Percentiles rank a stretch among this genome's conserved stretches.
These are phyloP conservation scores for Akanthomyces lecanii DNA, from an alignment of 2,329 filamentous ascomycete species.

Conservation along the genomic window DNA sequence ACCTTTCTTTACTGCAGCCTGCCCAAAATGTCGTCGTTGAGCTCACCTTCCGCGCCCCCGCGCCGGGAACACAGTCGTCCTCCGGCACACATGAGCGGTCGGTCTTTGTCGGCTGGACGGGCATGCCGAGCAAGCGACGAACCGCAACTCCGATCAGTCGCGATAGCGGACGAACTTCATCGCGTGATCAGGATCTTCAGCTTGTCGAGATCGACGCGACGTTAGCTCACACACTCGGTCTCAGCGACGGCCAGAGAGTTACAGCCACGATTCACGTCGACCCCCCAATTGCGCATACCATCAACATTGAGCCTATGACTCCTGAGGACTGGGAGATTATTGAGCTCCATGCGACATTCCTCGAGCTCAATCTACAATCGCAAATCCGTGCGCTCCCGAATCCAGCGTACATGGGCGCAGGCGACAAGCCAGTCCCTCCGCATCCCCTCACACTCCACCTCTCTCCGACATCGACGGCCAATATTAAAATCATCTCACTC, in stretches of 20 bases:
- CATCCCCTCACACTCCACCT: conserved; percentile 90
- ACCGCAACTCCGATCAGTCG: conserved; percentile 67
- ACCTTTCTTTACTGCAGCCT: conserved; percentile 50
- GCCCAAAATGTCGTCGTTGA: conserved; percentile 97
- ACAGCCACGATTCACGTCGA: conserved; percentile 73
- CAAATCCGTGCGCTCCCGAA: conserved; percentile 94
- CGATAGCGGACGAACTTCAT: conserved; percentile 59
- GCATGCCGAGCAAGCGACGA: conserved; percentile 90
- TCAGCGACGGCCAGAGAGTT: conserved; percentile 79
- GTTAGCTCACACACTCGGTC: conserved; percentile 70
- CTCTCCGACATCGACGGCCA: conserved; percentile 92
- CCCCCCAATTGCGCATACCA: conserved; percentile 84
- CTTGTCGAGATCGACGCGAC: conserved; percentile 84
- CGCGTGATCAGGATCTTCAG: conserved; percentile 69
- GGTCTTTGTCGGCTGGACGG: conserved; percentile 91
- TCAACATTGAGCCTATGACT: conserved; percentile 94
- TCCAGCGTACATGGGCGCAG: conserved; percentile 58
- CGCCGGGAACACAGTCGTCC: conserved; percentile 43
- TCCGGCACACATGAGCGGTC: conserved; percentile 56
- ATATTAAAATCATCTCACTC: conserved; percentile 80
- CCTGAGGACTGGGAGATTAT: conserved; percentile 99
- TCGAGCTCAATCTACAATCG: conserved; percentile 87
- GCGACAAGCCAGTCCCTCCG: conserved; percentile 48
- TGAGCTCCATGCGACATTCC: conserved; percentile 90
- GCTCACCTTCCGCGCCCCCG: conserved; percentile 63